Evolutionary conservation across 257 asterid species (phyloP).

Genomic region (Petrea volubilis): DNA sequence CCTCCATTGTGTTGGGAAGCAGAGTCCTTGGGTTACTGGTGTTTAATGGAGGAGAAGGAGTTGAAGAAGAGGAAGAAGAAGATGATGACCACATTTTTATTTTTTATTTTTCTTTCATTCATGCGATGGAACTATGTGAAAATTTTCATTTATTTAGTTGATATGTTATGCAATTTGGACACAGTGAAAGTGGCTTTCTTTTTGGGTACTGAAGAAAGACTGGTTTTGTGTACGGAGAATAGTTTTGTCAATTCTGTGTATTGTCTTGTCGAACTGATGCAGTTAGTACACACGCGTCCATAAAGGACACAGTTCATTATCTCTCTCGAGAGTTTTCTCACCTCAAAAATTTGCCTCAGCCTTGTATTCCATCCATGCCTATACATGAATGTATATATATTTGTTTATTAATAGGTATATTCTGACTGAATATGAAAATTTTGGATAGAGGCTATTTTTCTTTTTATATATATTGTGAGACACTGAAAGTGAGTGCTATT

Average conservation of each 20-base stretch:
- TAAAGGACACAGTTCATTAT: not conserved
- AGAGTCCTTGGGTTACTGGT: not conserved
- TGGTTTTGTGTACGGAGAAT: not conserved
- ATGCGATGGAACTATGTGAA: not conserved
- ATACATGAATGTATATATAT: no score
- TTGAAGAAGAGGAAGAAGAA: slow-evolving; percentile 11
- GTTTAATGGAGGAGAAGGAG: not conserved
- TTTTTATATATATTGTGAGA: no score
- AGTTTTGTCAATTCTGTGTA: slow-evolving; percentile 11
- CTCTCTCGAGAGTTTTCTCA: not conserved
- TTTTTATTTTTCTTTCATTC: no score
- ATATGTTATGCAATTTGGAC: not conserved
- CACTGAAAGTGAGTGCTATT: no score
- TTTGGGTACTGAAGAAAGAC: not conserved
- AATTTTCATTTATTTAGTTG: not conserved
- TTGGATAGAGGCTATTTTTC: no score
- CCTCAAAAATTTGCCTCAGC: not conserved
- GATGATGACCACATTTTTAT: slow-evolving; percentile 47
- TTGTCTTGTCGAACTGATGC: slow-evolving; percentile 18
- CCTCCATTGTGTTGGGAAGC: slow-evolving; percentile 56
- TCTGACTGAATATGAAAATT: no score
- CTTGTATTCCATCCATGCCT: no score
- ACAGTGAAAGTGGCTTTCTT: not conserved
- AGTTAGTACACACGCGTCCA: slow-evolving; percentile 4
- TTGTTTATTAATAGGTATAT: no score